phyloP scores from a whole-genome alignment of 768 basidiomycete species.

The Pluteus cervinus region DNA sequence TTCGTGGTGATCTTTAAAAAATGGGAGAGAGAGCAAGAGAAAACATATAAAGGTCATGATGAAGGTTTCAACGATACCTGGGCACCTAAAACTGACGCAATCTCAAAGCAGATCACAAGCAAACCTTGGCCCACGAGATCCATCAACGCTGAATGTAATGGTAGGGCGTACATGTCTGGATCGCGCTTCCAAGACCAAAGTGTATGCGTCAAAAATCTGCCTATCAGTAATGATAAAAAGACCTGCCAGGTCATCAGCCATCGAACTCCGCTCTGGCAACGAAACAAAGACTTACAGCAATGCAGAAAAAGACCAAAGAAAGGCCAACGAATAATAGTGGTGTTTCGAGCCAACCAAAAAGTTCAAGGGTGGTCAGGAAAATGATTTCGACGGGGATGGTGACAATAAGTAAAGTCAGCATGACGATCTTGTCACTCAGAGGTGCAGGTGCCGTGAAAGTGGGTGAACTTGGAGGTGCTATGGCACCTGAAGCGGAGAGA shows the following conservation, averaged over 20 bases:
- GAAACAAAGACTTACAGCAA: constrained; percentile 52
- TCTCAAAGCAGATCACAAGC: constrained; percentile 7
- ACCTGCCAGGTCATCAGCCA: constrained; percentile 40
- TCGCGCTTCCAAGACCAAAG: constrained; percentile 77
- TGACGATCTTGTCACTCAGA: constrained; percentile 15
- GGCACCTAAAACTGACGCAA: constrained; percentile 4
- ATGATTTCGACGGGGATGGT: constrained; percentile 76
- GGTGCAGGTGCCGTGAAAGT: background rate
- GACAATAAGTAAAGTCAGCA: constrained; percentile 64
- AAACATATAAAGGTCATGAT: no score
- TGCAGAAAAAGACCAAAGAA: constrained; percentile 66
- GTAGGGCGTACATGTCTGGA: constrained; percentile 92
- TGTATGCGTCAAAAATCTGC: constrained; percentile 59
- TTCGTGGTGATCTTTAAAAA: no score
- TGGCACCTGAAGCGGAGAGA: constrained; percentile 17
- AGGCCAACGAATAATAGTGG: constrained; percentile 63
- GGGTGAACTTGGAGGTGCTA: background rate
- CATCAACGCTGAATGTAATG: constrained; percentile 75
- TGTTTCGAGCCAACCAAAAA: constrained; percentile 74
- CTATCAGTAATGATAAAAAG: constrained; percentile 60
- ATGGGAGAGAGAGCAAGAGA: no score
- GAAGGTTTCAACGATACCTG: no score
- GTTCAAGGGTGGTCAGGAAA: constrained; percentile 61
- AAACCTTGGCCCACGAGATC: constrained; percentile 6
- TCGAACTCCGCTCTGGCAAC: background rate